phyloP scores from a whole-genome alignment of 2,329 filamentous ascomycete genomes.

The Dothideomycetidae sp. region DNA sequence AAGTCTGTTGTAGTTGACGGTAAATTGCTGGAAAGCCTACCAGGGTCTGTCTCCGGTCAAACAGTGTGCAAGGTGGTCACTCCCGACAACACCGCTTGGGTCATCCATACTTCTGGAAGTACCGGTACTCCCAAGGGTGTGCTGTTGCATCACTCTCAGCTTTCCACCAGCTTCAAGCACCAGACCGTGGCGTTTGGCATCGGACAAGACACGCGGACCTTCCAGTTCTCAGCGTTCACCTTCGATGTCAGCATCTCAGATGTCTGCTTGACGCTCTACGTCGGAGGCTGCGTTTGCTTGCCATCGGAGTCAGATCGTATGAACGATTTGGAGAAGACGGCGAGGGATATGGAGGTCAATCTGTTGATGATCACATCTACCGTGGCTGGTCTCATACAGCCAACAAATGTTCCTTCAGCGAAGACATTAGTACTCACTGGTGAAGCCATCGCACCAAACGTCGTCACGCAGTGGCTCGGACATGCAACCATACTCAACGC shows the following conservation, averaged over 20 bases:
- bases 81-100: conserved; percentile 1
- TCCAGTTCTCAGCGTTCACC: conserved; percentile 6
- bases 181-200: neutral
- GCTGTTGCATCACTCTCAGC: neutral
- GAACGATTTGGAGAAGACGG: conserved; percentile 10
- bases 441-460: neutral
- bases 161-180: neutral
- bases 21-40: neutral
- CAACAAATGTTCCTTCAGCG: conserved; percentile 9
- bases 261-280: conserved; percentile 13
- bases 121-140: conserved; percentile 8
- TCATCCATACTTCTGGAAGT: conserved; percentile 6
- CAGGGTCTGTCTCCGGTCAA: neutral
- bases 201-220: neutral
- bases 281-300: conserved; percentile 15
- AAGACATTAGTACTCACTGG: conserved; percentile 7
- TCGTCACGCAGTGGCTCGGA: neutral
- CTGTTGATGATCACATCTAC: conserved; percentile 13
- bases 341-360: conserved; percentile 11
- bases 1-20: neutral
- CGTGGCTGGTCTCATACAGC: conserved; percentile 12
- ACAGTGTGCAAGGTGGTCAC: neutral
- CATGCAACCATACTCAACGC: conserved; percentile 10
- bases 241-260: conserved; percentile 14
- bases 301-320: conserved; percentile 14